Percentiles rank a stretch among this genome's conserved stretches.
These are phyloP conservation scores for Fusarium sp. DNA, from an alignment of 2,329 filamentous ascomycete species.

Conservation along the genomic window DNA sequence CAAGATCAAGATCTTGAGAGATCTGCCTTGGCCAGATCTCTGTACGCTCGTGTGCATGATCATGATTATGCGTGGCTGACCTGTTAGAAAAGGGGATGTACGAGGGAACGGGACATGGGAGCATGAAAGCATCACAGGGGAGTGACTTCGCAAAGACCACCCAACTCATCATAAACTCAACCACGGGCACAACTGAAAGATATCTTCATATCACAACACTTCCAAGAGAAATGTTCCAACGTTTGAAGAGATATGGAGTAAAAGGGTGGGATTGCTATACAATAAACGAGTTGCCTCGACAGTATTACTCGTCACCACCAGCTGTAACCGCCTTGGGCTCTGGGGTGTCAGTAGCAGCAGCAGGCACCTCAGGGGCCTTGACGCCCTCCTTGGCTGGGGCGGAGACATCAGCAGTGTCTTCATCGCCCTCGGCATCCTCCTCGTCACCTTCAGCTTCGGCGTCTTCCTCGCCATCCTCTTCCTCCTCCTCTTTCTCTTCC, in stretches of 20 bases:
- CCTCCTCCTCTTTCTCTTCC: slow-evolving; percentile 53
- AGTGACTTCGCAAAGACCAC: neutral
- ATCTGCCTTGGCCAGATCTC: slow-evolving; percentile 40
- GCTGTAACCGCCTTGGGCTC: slow-evolving; percentile 50
- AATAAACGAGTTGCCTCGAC: slow-evolving; percentile 10
- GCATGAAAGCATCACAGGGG: neutral
- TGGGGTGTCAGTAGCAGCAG: slow-evolving; percentile 44
- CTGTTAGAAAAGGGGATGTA: neutral
- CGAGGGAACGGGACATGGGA: neutral
- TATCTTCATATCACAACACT: neutral
- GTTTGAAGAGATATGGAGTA: neutral
- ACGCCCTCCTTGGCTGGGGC: slow-evolving; percentile 43
- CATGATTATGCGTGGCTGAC: slow-evolving; percentile 23
- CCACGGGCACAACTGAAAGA: neutral
- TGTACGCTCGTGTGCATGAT: slow-evolving; percentile 30
- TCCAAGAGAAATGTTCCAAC: neutral
- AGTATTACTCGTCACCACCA: slow-evolving; percentile 48
- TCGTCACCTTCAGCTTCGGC: slow-evolving; percentile 48
- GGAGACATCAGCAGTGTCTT: slow-evolving; percentile 43
- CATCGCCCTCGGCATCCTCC: slow-evolving; percentile 48
- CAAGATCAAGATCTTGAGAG: slow-evolving; percentile 26
- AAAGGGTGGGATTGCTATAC: slow-evolving; percentile 29
- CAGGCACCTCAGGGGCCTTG: slow-evolving; percentile 40
- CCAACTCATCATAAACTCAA: slow-evolving; percentile 5
- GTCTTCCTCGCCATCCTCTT: slow-evolving; percentile 51